phyloP scores from a whole-genome alignment of 208 protist genomes.

The Trypanosoma scelopori region DNA sequence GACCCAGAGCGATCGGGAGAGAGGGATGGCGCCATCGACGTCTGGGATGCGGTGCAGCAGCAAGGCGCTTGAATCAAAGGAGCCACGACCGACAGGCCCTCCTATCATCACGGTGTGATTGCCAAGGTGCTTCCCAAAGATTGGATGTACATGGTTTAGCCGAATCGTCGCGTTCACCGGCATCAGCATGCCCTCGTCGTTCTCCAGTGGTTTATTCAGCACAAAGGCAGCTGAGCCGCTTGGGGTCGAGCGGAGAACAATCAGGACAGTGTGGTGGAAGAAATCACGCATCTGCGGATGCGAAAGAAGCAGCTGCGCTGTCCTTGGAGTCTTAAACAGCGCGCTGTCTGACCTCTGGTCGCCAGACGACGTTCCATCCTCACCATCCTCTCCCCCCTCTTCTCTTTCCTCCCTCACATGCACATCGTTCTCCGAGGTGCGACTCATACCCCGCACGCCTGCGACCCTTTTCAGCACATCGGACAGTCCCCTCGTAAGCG shows the following conservation, averaged over 20 bases:
- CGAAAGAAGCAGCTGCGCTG: conserved; percentile 69
- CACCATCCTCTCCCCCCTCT: conserved; percentile 14
- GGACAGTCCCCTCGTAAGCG: conserved; percentile 48
- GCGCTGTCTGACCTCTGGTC: conserved; percentile 3
- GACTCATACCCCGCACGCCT: background rate
- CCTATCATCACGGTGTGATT: conserved; percentile 78
- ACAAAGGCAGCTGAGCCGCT: conserved; percentile 70
- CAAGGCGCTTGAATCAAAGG: conserved; percentile 67
- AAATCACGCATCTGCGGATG: conserved; percentile 75
- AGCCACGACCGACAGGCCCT: conserved; percentile 63
- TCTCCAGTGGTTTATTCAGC: conserved; percentile 71
- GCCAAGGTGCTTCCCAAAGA: conserved; percentile 56
- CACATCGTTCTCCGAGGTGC: conserved; percentile 14
- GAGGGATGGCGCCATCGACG: conserved; percentile 56
- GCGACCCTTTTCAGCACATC: conserved; percentile 41
- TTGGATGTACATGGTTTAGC: conserved; percentile 50
- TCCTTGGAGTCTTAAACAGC: conserved; percentile 31
- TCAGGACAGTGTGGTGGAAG: conserved; percentile 62
- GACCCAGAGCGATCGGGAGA: conserved; percentile 63
- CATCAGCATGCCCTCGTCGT: conserved; percentile 50
- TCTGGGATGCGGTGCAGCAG: conserved; percentile 71
- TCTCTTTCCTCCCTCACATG: conserved; percentile 20
- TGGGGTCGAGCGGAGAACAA: conserved; percentile 59
- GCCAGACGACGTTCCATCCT: background rate
- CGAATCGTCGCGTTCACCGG: conserved; percentile 46